A percentile compares a stretch with the other conserved stretches of the same genome.
These are phyloP conservation scores for Sporodiniella umbellata DNA, from an alignment of 371 early-diverging fungal genomes.

Conservation along the genomic window DNA sequence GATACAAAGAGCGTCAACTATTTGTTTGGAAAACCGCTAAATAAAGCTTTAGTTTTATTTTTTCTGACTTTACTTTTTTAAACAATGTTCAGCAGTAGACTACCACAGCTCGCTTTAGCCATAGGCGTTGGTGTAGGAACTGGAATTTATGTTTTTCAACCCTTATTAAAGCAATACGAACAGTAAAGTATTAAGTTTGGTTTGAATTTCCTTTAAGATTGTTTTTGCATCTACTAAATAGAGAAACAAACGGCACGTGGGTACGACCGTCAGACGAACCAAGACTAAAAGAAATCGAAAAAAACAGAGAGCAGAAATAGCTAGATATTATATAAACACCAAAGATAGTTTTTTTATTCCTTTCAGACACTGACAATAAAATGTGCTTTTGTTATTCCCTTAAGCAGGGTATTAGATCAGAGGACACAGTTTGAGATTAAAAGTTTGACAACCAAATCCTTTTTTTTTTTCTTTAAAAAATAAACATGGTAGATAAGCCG, in stretches of 20 bases:
- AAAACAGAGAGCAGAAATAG: not conserved
- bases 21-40: too few species aligned
- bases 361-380: too few species aligned
- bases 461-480: constrained; percentile 2
- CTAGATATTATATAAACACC: too few species aligned
- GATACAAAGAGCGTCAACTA: too few species aligned
- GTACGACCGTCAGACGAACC: constrained; percentile 37
- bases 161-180: constrained; percentile 44
- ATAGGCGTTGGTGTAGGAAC: constrained; percentile 44
- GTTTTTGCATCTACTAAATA: too few species aligned
- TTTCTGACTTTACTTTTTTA: not conserved
- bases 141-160: constrained; percentile 43
- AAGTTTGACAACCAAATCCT: not conserved
- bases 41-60: not conserved
- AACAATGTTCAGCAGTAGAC: constrained; percentile 17
- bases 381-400: too few species aligned
- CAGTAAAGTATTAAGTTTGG: constrained; percentile 15
- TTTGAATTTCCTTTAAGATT: too few species aligned
- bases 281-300: constrained; percentile 8
- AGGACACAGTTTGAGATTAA: not conserved
- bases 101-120: constrained; percentile 27
- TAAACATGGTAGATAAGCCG: constrained; percentile 33
- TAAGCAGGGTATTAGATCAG: too few species aligned
- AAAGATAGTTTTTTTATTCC: too few species aligned
- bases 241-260: constrained; percentile 49